Evolutionary conservation across 345 rosid species (phyloP), one percentile per base, ranked within the genome.

Genomic region (Limnanthes douglasii): DNA sequence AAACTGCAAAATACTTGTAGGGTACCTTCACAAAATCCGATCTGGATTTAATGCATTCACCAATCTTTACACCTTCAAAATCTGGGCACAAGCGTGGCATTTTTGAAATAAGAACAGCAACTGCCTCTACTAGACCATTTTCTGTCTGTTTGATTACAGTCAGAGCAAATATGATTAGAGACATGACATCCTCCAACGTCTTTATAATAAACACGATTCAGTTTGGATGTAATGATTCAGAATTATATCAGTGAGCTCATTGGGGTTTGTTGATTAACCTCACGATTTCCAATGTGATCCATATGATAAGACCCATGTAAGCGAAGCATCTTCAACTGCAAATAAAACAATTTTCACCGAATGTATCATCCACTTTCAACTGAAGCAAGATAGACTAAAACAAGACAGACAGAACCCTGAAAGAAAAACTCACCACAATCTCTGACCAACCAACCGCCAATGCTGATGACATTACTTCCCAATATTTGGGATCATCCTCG

Each of bases 41-140:
- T 70, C 75, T 84, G 37, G 84, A 65, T 57, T 69, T 70, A 57
- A 56, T 70, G 65, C 82, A 72, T 68, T 84, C 95, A 54, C 95
- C 98, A 30, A 72, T 53, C 41, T 68, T 72, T 52, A 79, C 92
- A 37, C 48, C 61, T 63, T 63, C 72, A 30, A 73, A 32, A 31
- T 70, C 65, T 8, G 78, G 71, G 31, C 94, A 73, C 84, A 84
- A 64, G 40, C 92, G 86, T 39, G 98, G 98, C 94, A 70, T 79
- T 53, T 72, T 84, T 47, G 94, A 69, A 62, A 90, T 66, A 26
- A 90, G 94, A 51, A 84, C 75, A 60, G 85, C 95, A 31, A 90
- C 92, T 50, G 86, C 77, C 64, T 84, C 94, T 44, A 80, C 95
- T 29, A 90, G 75, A 35, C 94, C 98, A 68, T 77, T 90, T 62